Percentiles rank a stretch among this genome's conserved stretches.
Evolutionary conservation across 2,329 filamentous ascomycete genomes (phyloP).

Genomic region (Trichoderma guizhouense): DNA sequence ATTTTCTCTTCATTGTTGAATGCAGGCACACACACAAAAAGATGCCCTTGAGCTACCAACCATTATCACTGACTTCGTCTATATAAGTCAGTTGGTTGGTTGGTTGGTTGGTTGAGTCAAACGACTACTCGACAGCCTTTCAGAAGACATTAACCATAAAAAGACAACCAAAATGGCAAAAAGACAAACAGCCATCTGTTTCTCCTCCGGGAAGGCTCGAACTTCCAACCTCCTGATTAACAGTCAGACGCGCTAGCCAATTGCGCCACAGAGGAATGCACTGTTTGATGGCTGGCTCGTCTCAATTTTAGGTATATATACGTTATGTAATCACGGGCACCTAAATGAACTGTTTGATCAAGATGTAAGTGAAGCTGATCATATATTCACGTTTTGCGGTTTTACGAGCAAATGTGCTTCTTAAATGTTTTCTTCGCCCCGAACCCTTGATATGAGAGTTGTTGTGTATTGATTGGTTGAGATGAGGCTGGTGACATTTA

Average conservation of each 20-base stretch:
- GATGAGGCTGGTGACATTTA: no score
- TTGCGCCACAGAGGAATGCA: conserved; percentile 40
- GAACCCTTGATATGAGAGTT: no score
- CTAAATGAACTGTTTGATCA: no score
- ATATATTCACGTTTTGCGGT: no score
- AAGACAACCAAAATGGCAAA: background rate
- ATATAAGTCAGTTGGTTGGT: background rate
- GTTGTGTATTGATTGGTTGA: no score
- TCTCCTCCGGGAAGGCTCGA: conserved; percentile 22
- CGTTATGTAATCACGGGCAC: background rate
- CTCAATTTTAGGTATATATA: background rate
- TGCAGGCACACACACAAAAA: background rate
- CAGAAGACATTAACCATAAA: background rate
- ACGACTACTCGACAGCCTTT: background rate
- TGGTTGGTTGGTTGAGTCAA: background rate
- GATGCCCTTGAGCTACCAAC: background rate
- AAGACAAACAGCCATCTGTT: background rate
- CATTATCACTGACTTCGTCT: background rate
- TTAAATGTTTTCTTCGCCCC: no score
- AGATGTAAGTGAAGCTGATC: no score
- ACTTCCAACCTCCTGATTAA: conserved; percentile 36
- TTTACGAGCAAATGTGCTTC: no score
- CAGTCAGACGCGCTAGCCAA: conserved; percentile 61
- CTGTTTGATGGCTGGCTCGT: conserved; percentile 6
- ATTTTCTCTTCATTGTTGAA: background rate